Evolutionary conservation across 768 basidiomycete species (phyloP).

Genomic region (Gautieria morchelliformis): DNA sequence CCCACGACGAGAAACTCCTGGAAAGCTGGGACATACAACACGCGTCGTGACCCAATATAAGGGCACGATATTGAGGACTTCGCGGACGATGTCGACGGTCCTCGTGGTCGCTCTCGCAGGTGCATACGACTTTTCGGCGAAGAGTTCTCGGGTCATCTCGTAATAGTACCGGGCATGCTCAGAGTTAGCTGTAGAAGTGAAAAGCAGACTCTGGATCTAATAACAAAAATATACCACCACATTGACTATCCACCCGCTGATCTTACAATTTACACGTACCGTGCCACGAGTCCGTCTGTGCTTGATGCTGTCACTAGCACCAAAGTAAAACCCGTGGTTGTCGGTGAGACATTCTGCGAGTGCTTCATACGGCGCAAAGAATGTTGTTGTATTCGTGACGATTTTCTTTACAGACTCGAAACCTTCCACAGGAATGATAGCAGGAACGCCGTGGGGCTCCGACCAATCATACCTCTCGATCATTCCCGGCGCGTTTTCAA

Average conservation of each 20-base stretch:
- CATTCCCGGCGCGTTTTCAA: conserved; percentile 20
- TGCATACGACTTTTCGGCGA: conserved; percentile 42
- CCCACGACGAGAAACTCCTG: background rate
- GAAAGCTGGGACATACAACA: conserved; percentile 37
- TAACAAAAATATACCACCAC: no score
- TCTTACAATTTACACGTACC: background rate
- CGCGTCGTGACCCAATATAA: conserved; percentile 62
- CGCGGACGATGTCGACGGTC: conserved; percentile 56
- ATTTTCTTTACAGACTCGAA: conserved; percentile 47
- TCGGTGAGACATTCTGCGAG: conserved; percentile 45
- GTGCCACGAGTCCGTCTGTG: background rate
- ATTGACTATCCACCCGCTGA: background rate
- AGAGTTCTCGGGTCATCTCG: conserved; percentile 49
- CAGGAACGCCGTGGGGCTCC: background rate
- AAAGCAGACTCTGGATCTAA: background rate
- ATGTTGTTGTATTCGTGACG: conserved; percentile 35
- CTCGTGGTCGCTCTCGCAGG: conserved; percentile 45
- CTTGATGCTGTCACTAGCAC: background rate
- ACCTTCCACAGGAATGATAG: conserved; percentile 21
- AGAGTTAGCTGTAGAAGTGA: conserved; percentile 35
- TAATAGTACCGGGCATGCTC: conserved; percentile 56
- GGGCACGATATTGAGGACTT: conserved; percentile 58
- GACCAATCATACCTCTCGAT: background rate
- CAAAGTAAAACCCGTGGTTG: conserved; percentile 42
- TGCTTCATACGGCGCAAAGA: conserved; percentile 38